Evolutionary conservation across 2,329 filamentous ascomycete genomes (phyloP).

Genomic region (Cordyceps militaris): DNA sequence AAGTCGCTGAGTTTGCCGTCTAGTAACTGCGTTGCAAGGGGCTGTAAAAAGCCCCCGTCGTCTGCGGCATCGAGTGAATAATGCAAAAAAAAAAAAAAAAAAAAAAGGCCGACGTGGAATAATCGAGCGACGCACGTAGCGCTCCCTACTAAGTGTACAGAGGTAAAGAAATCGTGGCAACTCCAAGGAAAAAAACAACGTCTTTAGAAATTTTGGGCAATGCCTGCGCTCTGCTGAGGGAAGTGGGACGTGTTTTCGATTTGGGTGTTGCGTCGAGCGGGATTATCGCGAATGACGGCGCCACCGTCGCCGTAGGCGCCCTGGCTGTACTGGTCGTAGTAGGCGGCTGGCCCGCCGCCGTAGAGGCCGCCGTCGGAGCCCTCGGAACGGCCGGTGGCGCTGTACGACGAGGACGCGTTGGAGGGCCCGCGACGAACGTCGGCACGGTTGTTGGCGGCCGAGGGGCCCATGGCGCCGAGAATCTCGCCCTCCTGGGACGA

Average conservation of each 20-base stretch:
- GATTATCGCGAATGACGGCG: conserved; percentile 84
- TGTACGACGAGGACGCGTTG: conserved; percentile 95
- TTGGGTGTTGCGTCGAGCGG: conserved; percentile 83
- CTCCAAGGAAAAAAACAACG: neutral
- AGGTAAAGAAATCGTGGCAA: conserved; percentile 8
- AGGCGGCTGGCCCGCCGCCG: conserved; percentile 36
- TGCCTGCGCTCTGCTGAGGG: conserved; percentile 87
- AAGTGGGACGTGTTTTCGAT: conserved; percentile 89
- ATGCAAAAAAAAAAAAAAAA: neutral
- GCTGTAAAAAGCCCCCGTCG: neutral
- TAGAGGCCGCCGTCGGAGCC: conserved; percentile 50
- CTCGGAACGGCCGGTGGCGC: conserved; percentile 68
- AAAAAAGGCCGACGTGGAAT: neutral
- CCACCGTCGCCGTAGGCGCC: conserved; percentile 45
- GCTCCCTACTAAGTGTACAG: neutral
- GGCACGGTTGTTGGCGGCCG: conserved; percentile 55
- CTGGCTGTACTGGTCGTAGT: conserved; percentile 53
- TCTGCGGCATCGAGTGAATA: neutral
- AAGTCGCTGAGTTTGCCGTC: neutral
- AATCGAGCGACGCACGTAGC: neutral
- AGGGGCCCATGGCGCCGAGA: conserved; percentile 73
- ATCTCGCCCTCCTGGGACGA: conserved; percentile 69
- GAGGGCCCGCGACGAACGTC: conserved; percentile 85
- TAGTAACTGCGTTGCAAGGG: neutral
- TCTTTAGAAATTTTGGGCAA: conserved; percentile 87